phyloP scores from a whole-genome alignment of 768 basidiomycete species.

The Nidularia pulvinata region DNA sequence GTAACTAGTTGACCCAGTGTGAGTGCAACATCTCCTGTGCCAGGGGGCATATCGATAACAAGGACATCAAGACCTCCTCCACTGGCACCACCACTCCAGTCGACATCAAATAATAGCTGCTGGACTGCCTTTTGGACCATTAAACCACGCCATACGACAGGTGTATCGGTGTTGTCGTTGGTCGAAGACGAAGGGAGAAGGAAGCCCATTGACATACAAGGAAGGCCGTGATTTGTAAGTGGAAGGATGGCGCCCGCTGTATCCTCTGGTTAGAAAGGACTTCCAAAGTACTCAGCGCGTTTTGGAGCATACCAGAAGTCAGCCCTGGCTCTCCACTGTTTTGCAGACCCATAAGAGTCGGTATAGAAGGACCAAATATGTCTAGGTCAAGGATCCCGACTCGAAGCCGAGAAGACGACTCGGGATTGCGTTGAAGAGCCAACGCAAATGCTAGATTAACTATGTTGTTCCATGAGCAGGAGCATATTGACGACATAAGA shows the following conservation, averaged over 20 bases:
- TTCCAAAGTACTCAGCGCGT: no score
- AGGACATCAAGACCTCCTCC: conserved; percentile 73
- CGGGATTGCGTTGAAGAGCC: conserved; percentile 38
- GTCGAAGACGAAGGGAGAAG: conserved; percentile 64
- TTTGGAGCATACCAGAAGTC: conserved; percentile 52
- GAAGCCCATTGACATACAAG: conserved; percentile 98
- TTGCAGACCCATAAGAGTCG: conserved; percentile 90
- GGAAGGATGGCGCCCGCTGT: conserved; percentile 81
- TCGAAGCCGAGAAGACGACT: conserved; percentile 41
- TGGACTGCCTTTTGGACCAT: conserved; percentile 99
- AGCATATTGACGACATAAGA: background rate
- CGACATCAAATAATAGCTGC: conserved; percentile 94
- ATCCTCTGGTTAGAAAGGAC: background rate
- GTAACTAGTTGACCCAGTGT: conserved; percentile 86
- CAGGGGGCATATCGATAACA: conserved; percentile 96
- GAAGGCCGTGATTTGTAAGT: conserved; percentile 83
- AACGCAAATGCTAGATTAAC: conserved; percentile 84
- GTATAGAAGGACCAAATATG: conserved; percentile 93
- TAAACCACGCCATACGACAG: conserved; percentile 93
- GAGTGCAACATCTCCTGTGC: conserved; percentile 95
- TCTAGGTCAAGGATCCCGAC: conserved; percentile 94
- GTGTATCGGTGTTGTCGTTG: conserved; percentile 62
- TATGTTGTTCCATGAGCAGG: conserved; percentile 17
- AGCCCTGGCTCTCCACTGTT: conserved; percentile 75
- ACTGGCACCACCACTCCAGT: conserved; percentile 60